These are phyloP conservation scores for Talaromyces ruber DNA, from an alignment of 495 filamentous ascomycete genomes.

Conservation along the genomic window DNA sequence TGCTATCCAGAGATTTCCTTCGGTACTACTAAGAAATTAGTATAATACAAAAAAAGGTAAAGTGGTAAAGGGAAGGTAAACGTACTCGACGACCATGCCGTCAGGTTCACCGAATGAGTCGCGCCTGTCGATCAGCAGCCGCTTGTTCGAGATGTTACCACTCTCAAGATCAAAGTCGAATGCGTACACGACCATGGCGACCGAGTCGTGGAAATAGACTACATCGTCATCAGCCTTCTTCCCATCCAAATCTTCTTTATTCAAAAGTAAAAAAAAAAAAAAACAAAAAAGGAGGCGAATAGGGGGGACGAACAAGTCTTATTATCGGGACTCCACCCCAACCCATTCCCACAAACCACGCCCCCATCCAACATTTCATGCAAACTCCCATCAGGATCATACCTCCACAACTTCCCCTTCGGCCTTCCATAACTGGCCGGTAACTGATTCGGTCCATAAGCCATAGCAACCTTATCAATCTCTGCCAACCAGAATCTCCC, in stretches of 20 bases:
- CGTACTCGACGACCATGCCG: conserved; percentile 20
- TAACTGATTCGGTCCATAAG: conserved; percentile 6
- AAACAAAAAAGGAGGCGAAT: too few relatives aligned
- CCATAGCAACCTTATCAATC: conserved; percentile 13
- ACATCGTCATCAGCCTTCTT: neutral
- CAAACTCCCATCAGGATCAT: conserved; percentile 21
- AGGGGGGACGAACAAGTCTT: conserved; percentile 14
- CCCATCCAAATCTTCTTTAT: too few relatives aligned
- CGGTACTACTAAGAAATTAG: conserved; percentile 2
- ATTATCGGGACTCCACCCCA: conserved; percentile 26
- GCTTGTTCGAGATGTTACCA: conserved; percentile 16
- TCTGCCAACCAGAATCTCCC: conserved; percentile 20
- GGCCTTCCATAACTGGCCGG: conserved; percentile 12
- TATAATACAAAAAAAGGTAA: neutral
- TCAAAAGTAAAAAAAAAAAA: too few relatives aligned
- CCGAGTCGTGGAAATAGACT: conserved; percentile 22
- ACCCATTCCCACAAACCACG: conserved; percentile 22
- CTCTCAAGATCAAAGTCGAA: conserved; percentile 20
- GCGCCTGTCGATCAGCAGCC: conserved; percentile 13
- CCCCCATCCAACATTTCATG: conserved; percentile 17
- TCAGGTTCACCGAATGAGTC: conserved; percentile 16
- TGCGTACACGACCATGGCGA: conserved; percentile 15
- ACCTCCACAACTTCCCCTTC: conserved; percentile 20
- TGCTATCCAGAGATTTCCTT: conserved; percentile 14
- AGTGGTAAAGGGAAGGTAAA: neutral